Evolutionary conservation across 2,329 filamentous ascomycete species (phyloP).

Genomic region (Talaromyces albobiverticillius): DNA sequence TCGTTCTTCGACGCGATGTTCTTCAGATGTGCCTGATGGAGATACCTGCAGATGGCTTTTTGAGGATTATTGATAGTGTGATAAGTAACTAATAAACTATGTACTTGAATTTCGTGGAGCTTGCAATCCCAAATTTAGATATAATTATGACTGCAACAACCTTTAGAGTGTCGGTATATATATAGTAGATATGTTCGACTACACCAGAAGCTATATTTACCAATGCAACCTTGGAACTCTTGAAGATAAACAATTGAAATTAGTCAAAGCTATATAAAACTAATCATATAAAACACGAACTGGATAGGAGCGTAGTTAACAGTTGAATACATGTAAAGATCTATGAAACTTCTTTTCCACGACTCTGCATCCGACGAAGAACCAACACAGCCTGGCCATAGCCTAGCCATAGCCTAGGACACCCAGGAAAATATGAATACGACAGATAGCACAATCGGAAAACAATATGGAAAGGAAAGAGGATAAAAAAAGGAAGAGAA

Average conservation of each 20-base stretch:
- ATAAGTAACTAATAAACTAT: too few species aligned
- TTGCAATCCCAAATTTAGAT: too few species aligned
- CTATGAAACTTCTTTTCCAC: slow-evolving; percentile 4
- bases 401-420: background rate
- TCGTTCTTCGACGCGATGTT: too few species aligned
- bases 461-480: background rate
- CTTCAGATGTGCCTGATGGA: too few species aligned
- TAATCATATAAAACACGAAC: slow-evolving; percentile 7
- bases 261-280: background rate
- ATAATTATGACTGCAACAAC: too few species aligned
- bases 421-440: background rate
- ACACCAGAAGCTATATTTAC: too few species aligned
- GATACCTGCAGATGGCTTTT: too few species aligned
- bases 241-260: background rate
- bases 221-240: too few species aligned
- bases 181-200: too few species aligned
- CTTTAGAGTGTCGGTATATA: too few species aligned
- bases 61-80: too few species aligned
- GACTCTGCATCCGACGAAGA: background rate
- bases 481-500: background rate
- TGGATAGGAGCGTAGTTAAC: background rate
- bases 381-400: background rate
- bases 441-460: background rate
- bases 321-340: slow-evolving; percentile 2
- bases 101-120: too few species aligned